Evolutionary conservation across 2,329 filamentous ascomycete species (phyloP), one percentile per base, ranked within the genome.

Genomic region (Penicillium sp.): DNA sequence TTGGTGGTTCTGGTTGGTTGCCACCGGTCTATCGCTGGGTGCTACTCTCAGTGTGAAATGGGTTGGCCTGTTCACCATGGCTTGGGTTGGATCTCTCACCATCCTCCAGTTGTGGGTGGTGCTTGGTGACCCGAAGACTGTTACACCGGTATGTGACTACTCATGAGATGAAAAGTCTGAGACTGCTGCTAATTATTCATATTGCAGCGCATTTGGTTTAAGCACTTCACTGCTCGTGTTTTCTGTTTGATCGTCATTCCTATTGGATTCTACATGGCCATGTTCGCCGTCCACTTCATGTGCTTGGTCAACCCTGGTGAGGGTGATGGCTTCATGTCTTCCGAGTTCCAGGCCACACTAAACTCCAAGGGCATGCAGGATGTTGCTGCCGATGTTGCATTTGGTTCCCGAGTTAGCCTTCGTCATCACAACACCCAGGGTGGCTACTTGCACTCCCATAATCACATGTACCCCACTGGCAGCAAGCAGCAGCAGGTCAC

Each of bases 401-500:
- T 94, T 66, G 94, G 94, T 54, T 95, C 91, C 70, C 85, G 89
- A 59, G 82, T 99, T 65, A 86, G 81, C 59, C 82, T 99, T 64
- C 89, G 94, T 63, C 94, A 99, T 73, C 88, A 91, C 76, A 97
- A 97, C 75, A 99, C 94, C 4, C 94, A 99, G 70, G 94, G 94
- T 65, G 94, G 94, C 49, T 99, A 99, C 72, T 83, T 99, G 48
- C 94, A 99, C 76, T 97, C 94, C 7, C 94, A 99, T 73, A 85
- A 85, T 65, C 87, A 96, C 70, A 99, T 99, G 94, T 99, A 97
- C 71, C 94, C 94, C 3, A 90, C 86, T 8, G 94, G 94, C 61
- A 96, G 91, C 81, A 95, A 96, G 80, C 95, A 99, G 76, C 94
- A 99, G 73, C 94, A 99, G 72, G 90, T 99, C 65, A 99, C 94